phyloP scores from a whole-genome alignment of 331 rosid genomes.

The Pyracantha coccinea region DNA sequence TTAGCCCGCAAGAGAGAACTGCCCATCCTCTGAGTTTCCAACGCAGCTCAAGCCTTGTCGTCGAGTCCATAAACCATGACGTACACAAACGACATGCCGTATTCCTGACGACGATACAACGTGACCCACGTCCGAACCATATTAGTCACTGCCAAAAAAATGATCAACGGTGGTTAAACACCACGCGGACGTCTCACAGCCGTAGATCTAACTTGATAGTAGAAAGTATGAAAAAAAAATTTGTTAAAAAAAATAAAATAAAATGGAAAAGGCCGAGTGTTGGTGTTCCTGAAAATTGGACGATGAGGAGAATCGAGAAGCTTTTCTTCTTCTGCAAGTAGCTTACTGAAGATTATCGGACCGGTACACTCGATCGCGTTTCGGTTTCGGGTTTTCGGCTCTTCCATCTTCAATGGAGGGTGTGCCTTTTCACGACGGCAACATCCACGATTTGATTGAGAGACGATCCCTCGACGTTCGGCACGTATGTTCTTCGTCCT shows the following conservation, averaged over 20 bases:
- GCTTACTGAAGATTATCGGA: background rate
- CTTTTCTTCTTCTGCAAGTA: conserved; percentile 17
- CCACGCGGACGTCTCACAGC: background rate
- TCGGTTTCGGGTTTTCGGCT: conserved; percentile 1
- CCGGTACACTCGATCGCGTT: background rate
- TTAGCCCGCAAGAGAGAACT: too few relatives aligned
- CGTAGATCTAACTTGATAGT: background rate
- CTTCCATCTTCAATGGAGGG: conserved; percentile 46
- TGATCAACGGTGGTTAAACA: background rate
- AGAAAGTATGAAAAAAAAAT: too few relatives aligned
- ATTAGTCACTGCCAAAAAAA: background rate
- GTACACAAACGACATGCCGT: background rate
- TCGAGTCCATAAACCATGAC: background rate
- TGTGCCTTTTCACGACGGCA: conserved; percentile 59
- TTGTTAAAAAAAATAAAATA: background rate
- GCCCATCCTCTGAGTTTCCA: too few relatives aligned
- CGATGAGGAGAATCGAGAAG: conserved; percentile 6
- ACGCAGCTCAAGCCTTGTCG: background rate
- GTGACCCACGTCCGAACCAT: background rate
- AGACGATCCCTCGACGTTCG: conserved; percentile 42
- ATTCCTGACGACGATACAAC: background rate
- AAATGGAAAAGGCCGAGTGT: background rate
- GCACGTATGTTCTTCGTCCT: conserved; percentile 22
- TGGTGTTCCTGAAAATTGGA: background rate
- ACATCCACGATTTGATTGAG: conserved; percentile 48